phyloP scores from a whole-genome alignment of 1,284 basidiomycete species.

The Spongispora temasekensis region DNA sequence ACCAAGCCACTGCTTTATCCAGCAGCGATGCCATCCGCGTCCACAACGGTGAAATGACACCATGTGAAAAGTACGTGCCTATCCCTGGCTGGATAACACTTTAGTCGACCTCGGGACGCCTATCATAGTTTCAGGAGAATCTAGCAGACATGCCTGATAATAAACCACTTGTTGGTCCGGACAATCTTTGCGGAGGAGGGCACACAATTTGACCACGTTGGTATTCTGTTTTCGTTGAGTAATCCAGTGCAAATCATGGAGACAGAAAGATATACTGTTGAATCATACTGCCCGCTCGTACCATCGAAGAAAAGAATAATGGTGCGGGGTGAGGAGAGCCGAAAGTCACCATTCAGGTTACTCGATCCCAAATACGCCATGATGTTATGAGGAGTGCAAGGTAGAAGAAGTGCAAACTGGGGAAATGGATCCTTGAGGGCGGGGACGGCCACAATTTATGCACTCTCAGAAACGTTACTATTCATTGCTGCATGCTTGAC shows the following conservation, averaged over 20 bases:
- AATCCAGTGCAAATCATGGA: not conserved
- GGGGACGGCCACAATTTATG: too few species aligned
- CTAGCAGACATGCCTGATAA: conserved; percentile 55
- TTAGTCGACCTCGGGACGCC: not conserved
- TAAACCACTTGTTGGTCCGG: conserved; percentile 60
- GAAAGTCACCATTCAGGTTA: not conserved
- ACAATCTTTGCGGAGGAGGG: conserved; percentile 59
- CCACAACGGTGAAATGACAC: conserved; percentile 53
- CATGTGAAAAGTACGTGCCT: conserved; percentile 61
- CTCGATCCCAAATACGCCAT: not conserved
- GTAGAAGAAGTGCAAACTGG: not conserved
- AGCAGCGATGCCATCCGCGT: conserved; percentile 50
- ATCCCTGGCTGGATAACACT: conserved; percentile 51
- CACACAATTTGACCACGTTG: conserved; percentile 70
- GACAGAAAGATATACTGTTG: conserved; percentile 28
- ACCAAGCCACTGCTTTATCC: conserved; percentile 66
- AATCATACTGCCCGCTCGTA: conserved; percentile 51
- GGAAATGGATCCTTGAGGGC: too few species aligned
- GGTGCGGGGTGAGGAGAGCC: conserved; percentile 36
- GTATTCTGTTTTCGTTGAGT: conserved; percentile 51
- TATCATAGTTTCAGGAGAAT: not conserved
- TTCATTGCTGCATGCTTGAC: not conserved
- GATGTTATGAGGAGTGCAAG: not conserved
- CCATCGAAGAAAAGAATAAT: conserved; percentile 69
- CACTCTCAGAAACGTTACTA: too few species aligned